These are phyloP conservation scores for Calonectria montana DNA, from an alignment of 2,329 filamentous ascomycete genomes.

Conservation along the genomic window DNA sequence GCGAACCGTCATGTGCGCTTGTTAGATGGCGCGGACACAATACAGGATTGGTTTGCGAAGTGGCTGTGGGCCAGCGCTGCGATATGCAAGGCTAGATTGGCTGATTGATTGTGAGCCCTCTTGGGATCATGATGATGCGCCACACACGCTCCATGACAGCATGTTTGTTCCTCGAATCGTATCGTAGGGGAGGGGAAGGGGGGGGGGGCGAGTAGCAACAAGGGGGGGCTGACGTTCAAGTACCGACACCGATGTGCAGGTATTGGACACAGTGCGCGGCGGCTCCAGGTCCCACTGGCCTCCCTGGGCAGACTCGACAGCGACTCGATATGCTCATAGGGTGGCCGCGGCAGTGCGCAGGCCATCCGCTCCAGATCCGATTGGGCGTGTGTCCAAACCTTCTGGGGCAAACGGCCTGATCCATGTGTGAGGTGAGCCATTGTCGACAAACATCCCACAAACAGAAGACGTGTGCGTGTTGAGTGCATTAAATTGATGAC, in stretches of 20 bases:
- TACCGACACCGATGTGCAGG: conserved; percentile 29
- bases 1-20: conserved; percentile 1
- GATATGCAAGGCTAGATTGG: conserved; percentile 6
- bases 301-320: conserved; percentile 13
- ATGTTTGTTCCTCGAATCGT: conserved; percentile 6
- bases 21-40: not conserved
- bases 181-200: not conserved
- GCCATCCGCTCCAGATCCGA: conserved; percentile 39
- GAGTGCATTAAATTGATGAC: conserved; percentile 41
- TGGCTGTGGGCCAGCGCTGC: not conserved
- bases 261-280: conserved; percentile 39
- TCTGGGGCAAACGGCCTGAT: conserved; percentile 38
- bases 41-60: not conserved
- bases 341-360: conserved; percentile 29
- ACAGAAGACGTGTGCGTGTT: conserved; percentile 42
- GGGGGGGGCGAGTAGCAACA: conserved; percentile 9
- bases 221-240: conserved; percentile 9
- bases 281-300: conserved; percentile 16
- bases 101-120: not conserved
- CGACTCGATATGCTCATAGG: conserved; percentile 17
- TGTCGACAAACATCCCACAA: conserved; percentile 42
- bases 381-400: conserved; percentile 33
- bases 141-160: conserved; percentile 10
- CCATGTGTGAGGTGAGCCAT: conserved; percentile 32
- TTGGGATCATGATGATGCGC: not conserved